Conservation (phyloP, 2,329 filamentous ascomycete species). For the Shiraia bambusicola region DNA sequence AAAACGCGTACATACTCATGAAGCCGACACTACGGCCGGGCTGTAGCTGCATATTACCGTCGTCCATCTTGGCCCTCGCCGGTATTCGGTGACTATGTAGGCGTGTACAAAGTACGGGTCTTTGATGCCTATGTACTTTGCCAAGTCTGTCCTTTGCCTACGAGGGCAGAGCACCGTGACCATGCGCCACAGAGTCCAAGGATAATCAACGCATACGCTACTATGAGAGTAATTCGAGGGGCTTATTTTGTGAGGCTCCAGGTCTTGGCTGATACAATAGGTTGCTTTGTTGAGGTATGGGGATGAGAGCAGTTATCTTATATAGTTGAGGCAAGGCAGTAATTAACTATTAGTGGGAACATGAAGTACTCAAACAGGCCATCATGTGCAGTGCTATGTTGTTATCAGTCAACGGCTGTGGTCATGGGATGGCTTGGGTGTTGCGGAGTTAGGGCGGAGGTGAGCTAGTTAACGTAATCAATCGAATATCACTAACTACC, state of each 20-base stretch:
- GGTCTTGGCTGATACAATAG: background rate
- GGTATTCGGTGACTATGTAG: too few relatives aligned
- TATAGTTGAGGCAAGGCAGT: background rate
- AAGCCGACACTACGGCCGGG: conserved; percentile 41
- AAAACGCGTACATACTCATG: conserved; percentile 35
- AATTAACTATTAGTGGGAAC: too few relatives aligned
- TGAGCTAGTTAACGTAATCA: background rate
- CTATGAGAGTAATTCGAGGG: too few relatives aligned
- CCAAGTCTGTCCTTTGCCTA: conserved; percentile 32
- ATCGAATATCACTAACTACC: too few relatives aligned
- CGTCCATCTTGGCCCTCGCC: conserved; percentile 28
- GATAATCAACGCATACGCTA: too few relatives aligned
- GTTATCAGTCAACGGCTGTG: conserved; percentile 1
- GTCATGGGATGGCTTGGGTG: background rate
- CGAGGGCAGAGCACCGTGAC: conserved; percentile 14
- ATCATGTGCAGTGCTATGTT: background rate
- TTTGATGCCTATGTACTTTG: conserved; percentile 22
- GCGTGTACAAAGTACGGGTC: background rate
- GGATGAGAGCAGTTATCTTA: too few relatives aligned
- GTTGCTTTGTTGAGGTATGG: conserved; percentile 2
- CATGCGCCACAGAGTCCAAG: background rate
- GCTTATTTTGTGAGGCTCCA: too few relatives aligned
- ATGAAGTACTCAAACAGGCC: background rate
- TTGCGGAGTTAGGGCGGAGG: conserved; percentile 6
- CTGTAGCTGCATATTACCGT: conserved; percentile 33